Evolutionary conservation across 176 grass and related monocot genomes (phyloP), one percentile per base, ranked within the genome.

Genomic region (Aegilops speltoides): DNA sequence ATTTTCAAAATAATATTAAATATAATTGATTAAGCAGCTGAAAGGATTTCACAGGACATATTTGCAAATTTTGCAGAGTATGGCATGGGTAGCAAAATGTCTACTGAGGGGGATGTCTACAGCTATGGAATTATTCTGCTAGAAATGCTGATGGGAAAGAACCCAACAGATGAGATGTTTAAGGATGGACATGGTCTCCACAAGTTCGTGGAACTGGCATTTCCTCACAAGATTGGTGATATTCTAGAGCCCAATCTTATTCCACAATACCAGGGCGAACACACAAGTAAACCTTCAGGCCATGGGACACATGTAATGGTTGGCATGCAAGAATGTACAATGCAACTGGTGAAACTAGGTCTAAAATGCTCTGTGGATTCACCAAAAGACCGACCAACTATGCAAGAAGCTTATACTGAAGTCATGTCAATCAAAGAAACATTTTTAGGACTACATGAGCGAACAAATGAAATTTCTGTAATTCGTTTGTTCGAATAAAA

Each of bases 91-190:
- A 11, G 69, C 23, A 38, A 26, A 66, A 82, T 87, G 22, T 87
- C 86, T 10, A 38, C 3, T n/a, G 86, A 75, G 15, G 86, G 78
- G 1, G 86, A 87, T 11, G 23, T 87, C 17, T 82, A 82, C 24
- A 82, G 86, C 68, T 87, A 65, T n/a, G 86, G 86, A n/a, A 70
- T 82, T 54, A 70, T 82, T 70, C 65, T 82, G 32, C 43, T 87
- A 45, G 76, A 83, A 13, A 83, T 77, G 24, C 15, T 67, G 13
- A 89, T 64, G 0, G 82, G 82, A 1, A 86, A 54, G 15, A 17
- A 10, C 19, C 77, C 87, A 13, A 85, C 59, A 5, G 65, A 76
- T 26, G 45, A 81, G 3, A 32, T 66, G 1, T 74, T 89, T 43
- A 23, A 43, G 6, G 33, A 76, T 34, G 77, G 69, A 17, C 9